Base-by-base conservation (phyloP, 495 filamentous ascomycete species). In the Xylaria scruposa region DNA sequence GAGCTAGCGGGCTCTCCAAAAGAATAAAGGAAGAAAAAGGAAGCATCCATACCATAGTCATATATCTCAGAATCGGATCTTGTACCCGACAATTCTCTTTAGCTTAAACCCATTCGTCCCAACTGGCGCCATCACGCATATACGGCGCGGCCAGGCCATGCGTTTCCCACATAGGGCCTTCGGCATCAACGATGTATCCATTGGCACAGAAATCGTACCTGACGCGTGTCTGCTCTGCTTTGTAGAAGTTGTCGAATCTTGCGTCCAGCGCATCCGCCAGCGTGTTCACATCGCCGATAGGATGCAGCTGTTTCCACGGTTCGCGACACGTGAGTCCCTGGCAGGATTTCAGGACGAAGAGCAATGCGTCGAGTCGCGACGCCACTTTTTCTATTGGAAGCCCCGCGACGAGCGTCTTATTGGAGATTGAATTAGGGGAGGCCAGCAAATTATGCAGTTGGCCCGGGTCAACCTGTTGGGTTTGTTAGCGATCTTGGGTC, bases 321-420 rank as follows among this genome's bases (percentile, higher is more conserved):
- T 84, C 68, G 17, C 83, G 81, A 71, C 89, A 91, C 0, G 83
- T 82, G 10, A 24, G 26, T 0, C 82, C 84, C 44, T 83, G 77
- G 79, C 89, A 91, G 9, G 87, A 88, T 72, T 91, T 90, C 31
- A 89, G 81, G 0, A 90, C 87, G 56, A 91, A 77, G 3, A 91
- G 81, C 0, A 90, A 78, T 6, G 87, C 86, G 73, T 91, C 88
- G 0, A 90, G 83, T 3, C 89, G 85, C 8, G 76, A 70, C 6
- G 85, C 75, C 1, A 87, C 71, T 56, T 72, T 78, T 1, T 71
- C 42, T 0, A 86, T 59, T 15, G 80, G 76, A 36, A 80, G 77
- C 5, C 81, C 81, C 15, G 84, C 78, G 38, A 84, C 72, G 1
- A 70, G 61, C 15, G 24, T 29, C 38, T 71, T 13, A 8, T 24